These are phyloP conservation scores for Telfairia occidentalis DNA, from an alignment of 331 rosid genomes.

Conservation along the genomic window DNA sequence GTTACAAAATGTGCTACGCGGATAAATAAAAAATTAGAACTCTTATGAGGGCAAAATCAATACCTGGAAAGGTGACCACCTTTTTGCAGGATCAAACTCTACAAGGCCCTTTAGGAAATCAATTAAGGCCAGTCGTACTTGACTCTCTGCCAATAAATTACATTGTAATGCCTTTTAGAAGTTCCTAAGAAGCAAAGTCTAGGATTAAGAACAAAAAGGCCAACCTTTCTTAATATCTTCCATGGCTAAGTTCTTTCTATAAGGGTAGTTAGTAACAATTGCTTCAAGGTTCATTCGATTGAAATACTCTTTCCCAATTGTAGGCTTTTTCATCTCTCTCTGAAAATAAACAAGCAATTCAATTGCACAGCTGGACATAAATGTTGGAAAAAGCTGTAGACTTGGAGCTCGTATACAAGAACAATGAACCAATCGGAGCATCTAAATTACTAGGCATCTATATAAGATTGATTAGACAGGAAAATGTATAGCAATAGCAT, in stretches of 20 bases:
- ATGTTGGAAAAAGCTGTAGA: neutral
- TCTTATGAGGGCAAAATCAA: neutral
- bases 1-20: conserved; percentile 15
- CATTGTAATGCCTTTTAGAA: conserved; percentile 19
- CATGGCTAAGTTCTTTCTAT: conserved; percentile 69
- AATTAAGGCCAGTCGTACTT: conserved; percentile 74
- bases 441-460: neutral
- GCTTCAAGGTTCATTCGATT: conserved; percentile 79
- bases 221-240: conserved; percentile 82
- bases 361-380: conserved; percentile 13
- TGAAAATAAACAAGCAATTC: conserved; percentile 36
- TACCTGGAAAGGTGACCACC: conserved; percentile 99
- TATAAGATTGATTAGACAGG: neutral
- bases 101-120: conserved; percentile 93
- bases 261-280: conserved; percentile 79
- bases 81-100: conserved; percentile 91
- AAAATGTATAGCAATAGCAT: neutral
- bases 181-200: neutral
- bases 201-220: conserved; percentile 14
- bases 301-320: conserved; percentile 90
- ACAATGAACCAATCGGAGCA: neutral
- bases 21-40: conserved; percentile 7
- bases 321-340: conserved; percentile 90
- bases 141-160: conserved; percentile 60
- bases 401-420: neutral